These are phyloP conservation scores for Ogataea pignaliae DNA, from an alignment of 805 yeast genomes.

Conservation along the genomic window DNA sequence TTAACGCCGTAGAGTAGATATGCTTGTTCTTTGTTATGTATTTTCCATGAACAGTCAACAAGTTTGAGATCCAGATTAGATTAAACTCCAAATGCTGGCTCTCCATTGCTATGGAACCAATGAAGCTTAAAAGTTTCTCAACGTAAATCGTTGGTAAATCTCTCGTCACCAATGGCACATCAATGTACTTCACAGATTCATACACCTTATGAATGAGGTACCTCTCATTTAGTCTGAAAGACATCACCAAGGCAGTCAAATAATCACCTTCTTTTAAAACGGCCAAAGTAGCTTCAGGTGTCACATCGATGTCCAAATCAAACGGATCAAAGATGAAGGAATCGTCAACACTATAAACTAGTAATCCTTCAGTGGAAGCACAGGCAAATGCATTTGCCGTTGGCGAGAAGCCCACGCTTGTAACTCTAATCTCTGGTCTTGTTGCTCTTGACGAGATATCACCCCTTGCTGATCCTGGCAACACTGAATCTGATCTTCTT, in stretches of 20 bases:
- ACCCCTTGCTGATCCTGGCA: conserved; percentile 86
- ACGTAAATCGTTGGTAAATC: conserved; percentile 77
- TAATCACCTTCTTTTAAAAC: conserved; percentile 58
- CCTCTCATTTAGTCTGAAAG: conserved; percentile 84
- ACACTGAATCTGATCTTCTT: conserved; percentile 47
- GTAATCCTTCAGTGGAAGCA: conserved; percentile 90
- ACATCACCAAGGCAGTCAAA: conserved; percentile 81
- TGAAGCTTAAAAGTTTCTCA: conserved; percentile 58
- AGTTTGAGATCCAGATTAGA: conserved; percentile 70
- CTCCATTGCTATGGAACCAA: conserved; percentile 62
- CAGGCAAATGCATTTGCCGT: conserved; percentile 89
- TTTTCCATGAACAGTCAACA: conserved; percentile 72
- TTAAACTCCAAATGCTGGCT: conserved; percentile 84
- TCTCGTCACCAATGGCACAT: conserved; percentile 61
- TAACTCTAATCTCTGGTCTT: conserved; percentile 80
- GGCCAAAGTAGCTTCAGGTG: conserved; percentile 70
- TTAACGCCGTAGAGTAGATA: conserved; percentile 57
- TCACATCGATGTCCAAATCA: conserved; percentile 88
- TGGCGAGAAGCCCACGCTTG: conserved; percentile 79
- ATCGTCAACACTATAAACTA: conserved; percentile 77
- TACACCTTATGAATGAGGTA: conserved; percentile 68
- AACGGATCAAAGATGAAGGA: conserved; percentile 83
- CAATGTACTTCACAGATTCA: conserved; percentile 67
- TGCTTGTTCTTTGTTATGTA: conserved; percentile 60
- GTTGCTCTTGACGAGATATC: conserved; percentile 73